These are phyloP conservation scores for Piper betle DNA, from an alignment of 164 flowering plant species.

Conservation along the genomic window DNA sequence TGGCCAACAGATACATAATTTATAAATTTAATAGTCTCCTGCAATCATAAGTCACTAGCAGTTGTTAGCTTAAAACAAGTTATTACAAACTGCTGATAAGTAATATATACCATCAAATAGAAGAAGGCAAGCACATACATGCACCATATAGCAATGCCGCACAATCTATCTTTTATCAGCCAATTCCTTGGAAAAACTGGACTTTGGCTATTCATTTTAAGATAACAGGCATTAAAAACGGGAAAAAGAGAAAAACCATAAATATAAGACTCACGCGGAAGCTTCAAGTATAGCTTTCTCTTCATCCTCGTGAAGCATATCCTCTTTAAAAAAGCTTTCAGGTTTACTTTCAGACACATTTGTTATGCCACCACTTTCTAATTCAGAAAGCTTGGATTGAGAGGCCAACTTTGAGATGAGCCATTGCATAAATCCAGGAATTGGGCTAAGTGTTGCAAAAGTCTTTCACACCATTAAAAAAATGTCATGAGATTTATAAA, in stretches of 20 bases:
- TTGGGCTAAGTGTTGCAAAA: conserved; percentile 93
- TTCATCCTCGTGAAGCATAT: conserved; percentile 66
- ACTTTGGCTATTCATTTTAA: too few relatives aligned
- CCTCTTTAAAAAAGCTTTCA: conserved; percentile 52
- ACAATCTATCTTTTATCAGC: too few relatives aligned
- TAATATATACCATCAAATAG: too few relatives aligned
- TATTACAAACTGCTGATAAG: not conserved
- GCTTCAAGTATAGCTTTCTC: conserved; percentile 44
- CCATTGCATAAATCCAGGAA: conserved; percentile 89
- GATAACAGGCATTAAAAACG: not conserved
- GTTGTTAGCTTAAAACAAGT: too few relatives aligned
- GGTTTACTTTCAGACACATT: conserved; percentile 15
- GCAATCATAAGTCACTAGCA: too few relatives aligned
- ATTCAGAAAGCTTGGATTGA: conserved; percentile 46
- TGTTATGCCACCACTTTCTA: conserved; percentile 14
- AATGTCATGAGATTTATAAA: not conserved
- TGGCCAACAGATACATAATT: too few relatives aligned
- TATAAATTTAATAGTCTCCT: too few relatives aligned
- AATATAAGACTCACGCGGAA: conserved; percentile 31
- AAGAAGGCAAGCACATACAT: not conserved
- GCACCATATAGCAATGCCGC: not conserved
- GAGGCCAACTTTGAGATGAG: conserved; percentile 78
- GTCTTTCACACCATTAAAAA: conserved; percentile 24
- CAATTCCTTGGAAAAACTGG: not conserved
- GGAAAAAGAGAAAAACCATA: not conserved